A percentile compares a stretch with the other conserved stretches of the same genome.
Evolutionary conservation across 805 yeast species (phyloP).

Genomic region (Saccharomycopsis sp.): DNA sequence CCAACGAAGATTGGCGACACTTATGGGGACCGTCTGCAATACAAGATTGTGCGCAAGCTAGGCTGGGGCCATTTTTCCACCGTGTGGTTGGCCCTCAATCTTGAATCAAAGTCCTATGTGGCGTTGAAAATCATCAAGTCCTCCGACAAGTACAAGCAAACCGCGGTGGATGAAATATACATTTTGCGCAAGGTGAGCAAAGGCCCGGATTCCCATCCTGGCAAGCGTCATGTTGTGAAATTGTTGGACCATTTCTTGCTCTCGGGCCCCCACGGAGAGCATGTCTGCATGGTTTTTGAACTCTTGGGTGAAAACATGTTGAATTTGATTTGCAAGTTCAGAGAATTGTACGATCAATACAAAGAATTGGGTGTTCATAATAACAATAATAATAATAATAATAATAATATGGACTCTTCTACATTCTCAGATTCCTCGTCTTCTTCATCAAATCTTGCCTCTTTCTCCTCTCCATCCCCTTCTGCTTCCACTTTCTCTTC

Average conservation of each 20-base stretch:
- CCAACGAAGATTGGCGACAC: slow-evolving; percentile 85
- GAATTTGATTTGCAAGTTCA: slow-evolving; percentile 65
- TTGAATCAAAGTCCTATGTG: slow-evolving; percentile 49
- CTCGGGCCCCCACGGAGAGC: slow-evolving; percentile 84
- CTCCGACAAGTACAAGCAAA: slow-evolving; percentile 84
- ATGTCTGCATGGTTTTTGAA: slow-evolving; percentile 95
- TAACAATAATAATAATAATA: neutral
- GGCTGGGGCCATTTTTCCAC: slow-evolving; percentile 99
- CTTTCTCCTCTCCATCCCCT: neutral
- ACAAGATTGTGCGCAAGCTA: slow-evolving; percentile 73
- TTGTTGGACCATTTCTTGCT: slow-evolving; percentile 80
- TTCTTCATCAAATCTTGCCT: neutral
- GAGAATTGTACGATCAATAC: slow-evolving; percentile 27
- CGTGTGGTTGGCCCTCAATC: slow-evolving; percentile 74
- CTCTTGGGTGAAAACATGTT: slow-evolving; percentile 90
- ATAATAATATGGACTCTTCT: neutral
- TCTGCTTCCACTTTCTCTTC: neutral
- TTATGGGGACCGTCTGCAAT: slow-evolving; percentile 60
- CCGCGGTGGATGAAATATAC: slow-evolving; percentile 90
- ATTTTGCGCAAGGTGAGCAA: slow-evolving; percentile 59
- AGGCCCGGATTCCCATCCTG: slow-evolving; percentile 60
- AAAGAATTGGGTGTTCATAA: neutral
- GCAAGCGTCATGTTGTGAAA: slow-evolving; percentile 72
- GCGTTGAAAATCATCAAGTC: slow-evolving; percentile 92
- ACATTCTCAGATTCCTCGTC: neutral